Conservation (phyloP, 2,329 filamentous ascomycete genomes). For the Metarhizium guizhouense region DNA sequence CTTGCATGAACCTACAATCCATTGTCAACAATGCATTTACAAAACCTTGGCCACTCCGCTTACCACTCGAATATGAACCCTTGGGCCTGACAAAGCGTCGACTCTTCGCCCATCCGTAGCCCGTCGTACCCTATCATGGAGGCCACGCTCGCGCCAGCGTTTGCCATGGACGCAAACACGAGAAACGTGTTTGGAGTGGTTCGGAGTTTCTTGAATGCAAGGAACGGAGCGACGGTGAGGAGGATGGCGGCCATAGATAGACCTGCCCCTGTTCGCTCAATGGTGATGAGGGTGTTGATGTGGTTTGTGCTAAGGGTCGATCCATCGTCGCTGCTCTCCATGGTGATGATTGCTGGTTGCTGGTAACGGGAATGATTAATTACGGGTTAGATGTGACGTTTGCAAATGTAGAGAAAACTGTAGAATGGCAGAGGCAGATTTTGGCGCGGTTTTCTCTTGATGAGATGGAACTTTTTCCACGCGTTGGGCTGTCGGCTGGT, state of each 20-base stretch:
- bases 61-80: conserved; percentile 59
- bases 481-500: not conserved
- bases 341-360: not conserved
- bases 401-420: no score
- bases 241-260: conserved; percentile 43
- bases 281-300: conserved; percentile 35
- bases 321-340: conserved; percentile 7
- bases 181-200: conserved; percentile 48
- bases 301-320: conserved; percentile 24
- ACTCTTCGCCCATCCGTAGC: conserved; percentile 42
- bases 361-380: not conserved
- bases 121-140: conserved; percentile 64
- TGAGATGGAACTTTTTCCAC: no score
- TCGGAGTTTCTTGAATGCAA: conserved; percentile 39
- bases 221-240: conserved; percentile 40
- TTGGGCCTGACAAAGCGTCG: conserved; percentile 51
- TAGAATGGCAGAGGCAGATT: no score
- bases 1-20: conserved; percentile 59
- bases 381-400: not conserved
- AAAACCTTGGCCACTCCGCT: conserved; percentile 16
- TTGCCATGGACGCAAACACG: conserved; percentile 26
- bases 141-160: conserved; percentile 48
- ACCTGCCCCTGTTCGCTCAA: conserved; percentile 44
- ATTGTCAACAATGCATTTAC: not conserved
- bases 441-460: no score